Evolutionary conservation across 2,329 filamentous ascomycete genomes (phyloP).

Genomic region (Orbilia oligospora): DNA sequence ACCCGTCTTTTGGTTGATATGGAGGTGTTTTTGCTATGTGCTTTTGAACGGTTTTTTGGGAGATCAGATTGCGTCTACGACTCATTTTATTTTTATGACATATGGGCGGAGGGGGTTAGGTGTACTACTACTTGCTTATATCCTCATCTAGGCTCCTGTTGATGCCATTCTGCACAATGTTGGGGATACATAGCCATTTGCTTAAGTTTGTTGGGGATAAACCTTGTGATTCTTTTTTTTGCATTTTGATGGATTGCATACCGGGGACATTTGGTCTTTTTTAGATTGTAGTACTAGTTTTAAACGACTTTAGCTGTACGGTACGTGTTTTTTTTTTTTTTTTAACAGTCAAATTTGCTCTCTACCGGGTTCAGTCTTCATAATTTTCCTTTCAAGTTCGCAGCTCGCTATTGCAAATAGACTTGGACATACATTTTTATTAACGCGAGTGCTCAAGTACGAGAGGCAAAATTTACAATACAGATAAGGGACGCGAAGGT

Average conservation of each 20-base stretch:
- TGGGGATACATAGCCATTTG: background rate
- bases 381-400: background rate
- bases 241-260: conserved; percentile 4
- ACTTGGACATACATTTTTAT: background rate
- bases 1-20: conserved; percentile 15
- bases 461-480: background rate
- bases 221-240: no score
- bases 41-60: conserved; percentile 8
- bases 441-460: background rate
- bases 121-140: background rate
- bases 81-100: background rate
- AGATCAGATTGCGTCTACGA: conserved; percentile 9
- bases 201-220: background rate
- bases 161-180: background rate
- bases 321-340: background rate
- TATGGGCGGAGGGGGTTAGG: background rate
- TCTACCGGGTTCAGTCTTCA: no score
- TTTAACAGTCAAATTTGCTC: conserved; percentile 3
- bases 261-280: background rate
- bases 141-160: background rate
- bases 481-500: background rate
- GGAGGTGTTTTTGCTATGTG: conserved; percentile 4
- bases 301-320: no score
- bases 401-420: background rate
- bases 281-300: background rate